A percentile compares a stretch with the other conserved stretches of the same genome.
Evolutionary conservation across 2,329 filamentous ascomycete species (phyloP).

Genomic region (Fusarium udum): DNA sequence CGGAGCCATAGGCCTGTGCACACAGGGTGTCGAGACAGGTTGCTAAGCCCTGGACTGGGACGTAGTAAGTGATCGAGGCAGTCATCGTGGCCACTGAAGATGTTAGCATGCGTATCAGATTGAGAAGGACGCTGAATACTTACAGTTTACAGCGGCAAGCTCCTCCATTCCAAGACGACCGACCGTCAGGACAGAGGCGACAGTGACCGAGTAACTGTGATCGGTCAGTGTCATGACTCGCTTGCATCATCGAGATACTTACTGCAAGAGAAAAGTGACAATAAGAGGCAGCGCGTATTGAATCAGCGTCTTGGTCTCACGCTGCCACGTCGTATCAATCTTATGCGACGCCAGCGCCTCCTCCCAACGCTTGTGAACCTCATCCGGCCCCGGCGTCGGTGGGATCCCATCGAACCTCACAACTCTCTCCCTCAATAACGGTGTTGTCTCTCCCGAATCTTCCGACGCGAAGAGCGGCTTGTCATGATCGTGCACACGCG

Average conservation of each 20-base stretch:
- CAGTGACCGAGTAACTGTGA: constrained; percentile 72
- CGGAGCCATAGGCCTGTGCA: constrained; percentile 89
- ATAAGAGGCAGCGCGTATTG: constrained; percentile 75
- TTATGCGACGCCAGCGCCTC: constrained; percentile 80
- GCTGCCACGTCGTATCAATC: constrained; percentile 88
- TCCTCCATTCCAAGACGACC: constrained; percentile 74
- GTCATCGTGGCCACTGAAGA: constrained; percentile 69
- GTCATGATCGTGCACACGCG: constrained; percentile 23
- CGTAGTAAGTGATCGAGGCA: constrained; percentile 79
- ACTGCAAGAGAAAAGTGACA: constrained; percentile 74
- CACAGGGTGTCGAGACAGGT: constrained; percentile 91
- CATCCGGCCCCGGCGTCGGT: constrained; percentile 19
- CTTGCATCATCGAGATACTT: rapidly evolving
- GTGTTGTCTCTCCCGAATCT: constrained; percentile 12
- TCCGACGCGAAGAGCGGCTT: neutral
- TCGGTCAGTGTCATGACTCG: rapidly evolving
- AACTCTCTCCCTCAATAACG: neutral
- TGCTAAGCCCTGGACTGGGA: constrained; percentile 79
- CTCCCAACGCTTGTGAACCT: constrained; percentile 65
- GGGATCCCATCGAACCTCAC: constrained; percentile 12
- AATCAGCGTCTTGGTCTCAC: constrained; percentile 81
- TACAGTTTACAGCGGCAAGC: constrained; percentile 51
- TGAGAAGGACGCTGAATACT: neutral
- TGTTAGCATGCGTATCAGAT: neutral
- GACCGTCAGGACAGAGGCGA: constrained; percentile 78